Evolutionary conservation across 1,284 basidiomycete genomes (phyloP).

Genomic region (Melampsora larici-populina): DNA sequence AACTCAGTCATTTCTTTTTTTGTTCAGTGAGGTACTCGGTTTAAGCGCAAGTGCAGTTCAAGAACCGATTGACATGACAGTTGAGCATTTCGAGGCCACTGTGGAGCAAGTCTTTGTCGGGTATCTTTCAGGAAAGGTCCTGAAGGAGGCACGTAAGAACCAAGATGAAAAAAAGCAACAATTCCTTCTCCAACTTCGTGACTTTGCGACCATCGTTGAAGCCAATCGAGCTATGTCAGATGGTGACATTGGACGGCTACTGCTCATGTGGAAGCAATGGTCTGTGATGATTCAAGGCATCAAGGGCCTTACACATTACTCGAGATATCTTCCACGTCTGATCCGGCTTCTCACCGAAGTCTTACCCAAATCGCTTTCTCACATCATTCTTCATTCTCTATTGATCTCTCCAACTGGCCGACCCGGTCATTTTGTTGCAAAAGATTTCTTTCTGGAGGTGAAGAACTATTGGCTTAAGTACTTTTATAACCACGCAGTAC

Average conservation of each 20-base stretch:
- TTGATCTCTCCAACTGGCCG: background rate
- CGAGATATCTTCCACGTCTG: background rate
- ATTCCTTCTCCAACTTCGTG: background rate
- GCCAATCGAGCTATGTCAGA: background rate
- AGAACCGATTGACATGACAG: too few species aligned
- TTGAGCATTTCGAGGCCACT: too few species aligned
- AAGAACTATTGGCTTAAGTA: constrained; percentile 12
- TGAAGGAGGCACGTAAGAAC: too few species aligned
- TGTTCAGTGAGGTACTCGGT: too few species aligned
- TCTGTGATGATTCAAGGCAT: background rate
- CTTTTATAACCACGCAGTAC: background rate
- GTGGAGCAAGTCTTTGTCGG: too few species aligned
- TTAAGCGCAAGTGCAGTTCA: too few species aligned
- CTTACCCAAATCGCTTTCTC: background rate
- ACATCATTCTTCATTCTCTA: background rate
- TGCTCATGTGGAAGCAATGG: too few species aligned
- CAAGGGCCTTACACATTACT: background rate
- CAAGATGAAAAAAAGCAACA: too few species aligned
- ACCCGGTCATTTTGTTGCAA: background rate
- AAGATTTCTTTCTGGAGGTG: background rate
- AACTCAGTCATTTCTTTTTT: too few species aligned
- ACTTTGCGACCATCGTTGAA: background rate
- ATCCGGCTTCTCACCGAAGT: background rate
- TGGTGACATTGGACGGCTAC: too few species aligned
- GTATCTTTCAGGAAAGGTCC: too few species aligned